Evolutionary conservation across 495 filamentous ascomycete genomes (phyloP), one percentile per base, ranked within the genome.

Genomic region (Neurospora terricola): DNA sequence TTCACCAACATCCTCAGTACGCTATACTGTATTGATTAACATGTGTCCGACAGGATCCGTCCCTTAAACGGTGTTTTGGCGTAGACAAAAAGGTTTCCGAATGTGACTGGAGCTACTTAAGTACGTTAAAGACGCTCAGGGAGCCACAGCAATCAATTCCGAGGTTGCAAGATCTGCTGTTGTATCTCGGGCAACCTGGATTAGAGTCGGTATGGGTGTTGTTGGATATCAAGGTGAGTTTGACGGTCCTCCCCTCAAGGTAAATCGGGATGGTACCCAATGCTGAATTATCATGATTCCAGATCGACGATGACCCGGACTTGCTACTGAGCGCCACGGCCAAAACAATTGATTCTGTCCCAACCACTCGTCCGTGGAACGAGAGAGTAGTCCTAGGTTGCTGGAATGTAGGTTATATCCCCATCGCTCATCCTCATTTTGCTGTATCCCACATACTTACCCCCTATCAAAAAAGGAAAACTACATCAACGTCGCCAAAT

Each of bases 221-320:
- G 59, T 84, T 98, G 0, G 95, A 98, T 79, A 92, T 98, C 77
- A 98, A 98, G 82, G 90, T 93, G 81, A 10, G 69, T 70, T 39
- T 2, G 38, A 40, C 23, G 7, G 8, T n/a, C 11, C n/a, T 70
- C 42, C 12, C 2, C 34, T 62, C 9, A 14, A 71, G 45, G 21
- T 14, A 1, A 59, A 30, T 4, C 21, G 10, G 11, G 8, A 66
- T 9, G 6, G 21, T 11, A 37, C 70, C 71, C 38, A 54, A 72
- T 71, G 73, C 72, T 70, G 43, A 74, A 38, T n/a, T 38, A 30
- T 9, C 54, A 36, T 66, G 11, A 3, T 5, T 39, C 40, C 36
- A 81, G 80, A 90, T 87, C 14, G 86, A 91, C 77, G 91, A 96
- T 76, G 86, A 95, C 73, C 83, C 91, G 5, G 86, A 89, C 7